Evolutionary conservation across 805 yeast species (phyloP), one percentile per base, ranked within the genome.

Genomic region (Saturnispora kantuleensis): DNA sequence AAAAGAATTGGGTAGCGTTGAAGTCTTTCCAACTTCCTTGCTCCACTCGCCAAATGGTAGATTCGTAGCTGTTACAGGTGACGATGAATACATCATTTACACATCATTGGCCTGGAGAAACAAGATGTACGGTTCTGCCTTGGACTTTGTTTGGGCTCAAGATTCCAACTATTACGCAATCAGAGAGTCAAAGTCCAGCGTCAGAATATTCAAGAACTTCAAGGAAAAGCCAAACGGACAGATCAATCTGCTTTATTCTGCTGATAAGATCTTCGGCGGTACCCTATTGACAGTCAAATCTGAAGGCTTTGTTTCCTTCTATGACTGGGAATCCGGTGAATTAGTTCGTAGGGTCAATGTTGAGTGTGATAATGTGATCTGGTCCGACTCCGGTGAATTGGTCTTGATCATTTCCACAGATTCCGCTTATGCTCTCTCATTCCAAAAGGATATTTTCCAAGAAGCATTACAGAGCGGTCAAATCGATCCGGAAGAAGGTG

Each of bases 51-150:
- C 97, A 51, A 93, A 93, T 61, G 99, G 99, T 51, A 79, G 96
- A 64, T 93, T 84, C 62, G 97, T 89, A 34, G 84, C 97, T 26
- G 96, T 93, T 41, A 83, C 90, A 38, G 99, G 99, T 59, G 98
- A 93, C 66, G 97, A 96, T 48, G 99, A 93, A 66, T 90, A 87
- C 63, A 86, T 90, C 55, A 82, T 93, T 44, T 93, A 90, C 67
- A 89, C 97, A 2, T 90, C 98, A 1, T 74, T 93, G 56, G 97
- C 97, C 1, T 93, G 98, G 98, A 79, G 98, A 69, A 88, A 90
- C 58, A 93, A 88, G 68, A 73, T 88, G 41, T 93, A 84, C 64
- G 97, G 97, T 50, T 74, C 77, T 46, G 96, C 95, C 16, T 67
- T 79, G 45, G 97, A 88, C 58, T 87, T 94, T 62, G 95, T 79